A percentile compares a stretch with the other conserved stretches of the same genome.
Conservation (phyloP, 495 filamentous ascomycete species). For the Penicillium canariense region DNA sequence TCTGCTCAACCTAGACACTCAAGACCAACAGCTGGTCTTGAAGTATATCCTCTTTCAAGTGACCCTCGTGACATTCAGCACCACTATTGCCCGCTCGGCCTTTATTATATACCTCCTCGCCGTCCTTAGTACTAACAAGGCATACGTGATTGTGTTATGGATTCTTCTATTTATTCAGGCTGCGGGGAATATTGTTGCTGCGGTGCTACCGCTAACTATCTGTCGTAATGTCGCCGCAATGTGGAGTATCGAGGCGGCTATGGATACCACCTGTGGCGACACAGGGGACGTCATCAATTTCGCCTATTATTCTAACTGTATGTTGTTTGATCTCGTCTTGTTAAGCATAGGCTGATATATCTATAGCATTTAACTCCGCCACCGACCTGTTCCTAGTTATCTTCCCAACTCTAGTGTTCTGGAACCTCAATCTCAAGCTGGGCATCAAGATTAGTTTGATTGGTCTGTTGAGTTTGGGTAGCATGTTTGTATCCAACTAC, state of each 20-base stretch:
- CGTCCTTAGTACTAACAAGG: slow-evolving; percentile 30
- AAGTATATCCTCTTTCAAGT: slow-evolving; percentile 34
- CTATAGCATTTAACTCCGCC: slow-evolving; percentile 37
- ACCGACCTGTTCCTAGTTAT: slow-evolving; percentile 44
- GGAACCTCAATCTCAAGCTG: slow-evolving; percentile 41
- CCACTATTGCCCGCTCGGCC: slow-evolving; percentile 31
- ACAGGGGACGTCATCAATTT: slow-evolving; percentile 24
- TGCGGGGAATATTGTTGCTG: slow-evolving; percentile 28
- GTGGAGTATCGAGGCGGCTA: slow-evolving; percentile 23
- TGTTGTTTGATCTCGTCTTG: slow-evolving; percentile 6
- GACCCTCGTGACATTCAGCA: slow-evolving; percentile 34
- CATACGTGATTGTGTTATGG: slow-evolving; percentile 30
- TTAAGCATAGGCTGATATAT: neutral
- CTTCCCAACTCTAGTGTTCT: slow-evolving; percentile 42
- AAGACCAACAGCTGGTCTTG: slow-evolving; percentile 22
- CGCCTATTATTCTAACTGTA: slow-evolving; percentile 36
- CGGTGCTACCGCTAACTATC: slow-evolving; percentile 31
- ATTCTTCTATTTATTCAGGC: slow-evolving; percentile 26
- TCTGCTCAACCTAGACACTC: slow-evolving; percentile 9
- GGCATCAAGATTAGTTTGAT: slow-evolving; percentile 41
- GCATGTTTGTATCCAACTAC: slow-evolving; percentile 40
- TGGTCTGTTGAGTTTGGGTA: slow-evolving; percentile 38
- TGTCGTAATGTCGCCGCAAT: slow-evolving; percentile 26
- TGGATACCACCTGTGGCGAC: slow-evolving; percentile 31
- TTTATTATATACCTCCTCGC: slow-evolving; percentile 36